phyloP scores from a whole-genome alignment of 2,329 filamentous ascomycete species.

The Epichloe baconii region DNA sequence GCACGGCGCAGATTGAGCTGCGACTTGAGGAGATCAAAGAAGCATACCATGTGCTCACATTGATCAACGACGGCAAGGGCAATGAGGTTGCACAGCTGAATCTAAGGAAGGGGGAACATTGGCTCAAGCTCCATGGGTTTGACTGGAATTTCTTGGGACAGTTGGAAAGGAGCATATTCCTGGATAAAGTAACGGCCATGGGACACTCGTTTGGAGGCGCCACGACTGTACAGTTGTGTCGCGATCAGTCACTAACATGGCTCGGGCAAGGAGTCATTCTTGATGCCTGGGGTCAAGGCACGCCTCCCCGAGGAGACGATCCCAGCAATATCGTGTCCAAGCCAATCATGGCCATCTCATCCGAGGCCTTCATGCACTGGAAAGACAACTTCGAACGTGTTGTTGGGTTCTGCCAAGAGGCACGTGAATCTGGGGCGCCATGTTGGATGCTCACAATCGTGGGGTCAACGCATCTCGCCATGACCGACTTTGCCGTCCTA shows the following conservation, averaged over 20 bases:
- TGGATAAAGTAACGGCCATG: slow-evolving; percentile 45
- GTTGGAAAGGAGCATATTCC: slow-evolving; percentile 43
- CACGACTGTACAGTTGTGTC: slow-evolving; percentile 46
- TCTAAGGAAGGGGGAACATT: slow-evolving; percentile 39
- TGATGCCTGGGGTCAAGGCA: slow-evolving; percentile 49
- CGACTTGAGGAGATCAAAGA: slow-evolving; percentile 53
- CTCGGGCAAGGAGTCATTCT: slow-evolving; percentile 52
- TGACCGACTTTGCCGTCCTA: slow-evolving; percentile 53
- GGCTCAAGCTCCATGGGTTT: slow-evolving; percentile 47
- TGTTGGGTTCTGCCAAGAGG: slow-evolving; percentile 42
- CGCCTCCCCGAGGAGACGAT: slow-evolving; percentile 29
- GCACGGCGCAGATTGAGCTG: slow-evolving; percentile 48
- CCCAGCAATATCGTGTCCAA: slow-evolving; percentile 30
- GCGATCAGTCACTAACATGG: slow-evolving; percentile 39
- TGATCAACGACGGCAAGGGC: slow-evolving; percentile 42
- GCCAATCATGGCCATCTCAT: slow-evolving; percentile 50
- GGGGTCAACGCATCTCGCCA: slow-evolving; percentile 52
- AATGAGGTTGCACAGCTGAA: slow-evolving; percentile 36
- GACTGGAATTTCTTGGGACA: slow-evolving; percentile 38
- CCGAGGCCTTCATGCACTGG: slow-evolving; percentile 61
- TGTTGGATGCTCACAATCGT: slow-evolving; percentile 39
- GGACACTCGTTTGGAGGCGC: slow-evolving; percentile 57
- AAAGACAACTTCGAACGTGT: slow-evolving; percentile 47
- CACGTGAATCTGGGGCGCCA: slow-evolving; percentile 28
- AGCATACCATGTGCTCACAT: slow-evolving; percentile 40